These are phyloP conservation scores for Paramarasmius palmivorus DNA, from an alignment of 1,284 basidiomycete species.

Conservation along the genomic window DNA sequence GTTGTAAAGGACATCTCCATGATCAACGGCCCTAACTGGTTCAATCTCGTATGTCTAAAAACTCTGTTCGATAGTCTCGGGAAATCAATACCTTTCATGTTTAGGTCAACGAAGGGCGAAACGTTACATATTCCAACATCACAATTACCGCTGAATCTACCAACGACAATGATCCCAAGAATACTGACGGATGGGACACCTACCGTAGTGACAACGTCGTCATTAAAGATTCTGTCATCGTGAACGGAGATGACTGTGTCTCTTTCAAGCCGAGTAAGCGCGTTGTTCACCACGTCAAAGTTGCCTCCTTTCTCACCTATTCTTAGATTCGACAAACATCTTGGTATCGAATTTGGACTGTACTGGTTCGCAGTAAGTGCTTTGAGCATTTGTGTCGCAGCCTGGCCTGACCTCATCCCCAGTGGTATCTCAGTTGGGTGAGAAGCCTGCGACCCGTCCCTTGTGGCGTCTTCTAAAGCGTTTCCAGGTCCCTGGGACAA, in stretches of 20 bases:
- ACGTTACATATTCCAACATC: slow-evolving; percentile 48
- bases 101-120: slow-evolving; percentile 44
- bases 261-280: slow-evolving; percentile 54
- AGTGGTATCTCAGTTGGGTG: slow-evolving; percentile 63
- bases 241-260: slow-evolving; percentile 66
- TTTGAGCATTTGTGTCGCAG: neutral
- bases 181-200: slow-evolving; percentile 69
- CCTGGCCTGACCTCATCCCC: neutral
- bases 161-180: slow-evolving; percentile 41
- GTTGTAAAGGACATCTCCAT: slow-evolving; percentile 52
- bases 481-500: slow-evolving; percentile 43
- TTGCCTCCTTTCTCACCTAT: neutral
- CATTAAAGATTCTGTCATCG: slow-evolving; percentile 52
- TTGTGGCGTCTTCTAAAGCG: neutral
- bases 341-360: slow-evolving; percentile 59
- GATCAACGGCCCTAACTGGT: slow-evolving; percentile 49
- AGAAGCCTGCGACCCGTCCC: neutral
- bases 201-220: slow-evolving; percentile 56
- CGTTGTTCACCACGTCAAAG: neutral
- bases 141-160: slow-evolving; percentile 46
- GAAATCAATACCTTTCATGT: neutral
- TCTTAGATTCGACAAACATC: slow-evolving; percentile 50
- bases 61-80: neutral
- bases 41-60: slow-evolving; percentile 43
- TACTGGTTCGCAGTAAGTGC: slow-evolving; percentile 53